Conservation (phyloP, 768 basidiomycete species). For the Trametes punicea region DNA sequence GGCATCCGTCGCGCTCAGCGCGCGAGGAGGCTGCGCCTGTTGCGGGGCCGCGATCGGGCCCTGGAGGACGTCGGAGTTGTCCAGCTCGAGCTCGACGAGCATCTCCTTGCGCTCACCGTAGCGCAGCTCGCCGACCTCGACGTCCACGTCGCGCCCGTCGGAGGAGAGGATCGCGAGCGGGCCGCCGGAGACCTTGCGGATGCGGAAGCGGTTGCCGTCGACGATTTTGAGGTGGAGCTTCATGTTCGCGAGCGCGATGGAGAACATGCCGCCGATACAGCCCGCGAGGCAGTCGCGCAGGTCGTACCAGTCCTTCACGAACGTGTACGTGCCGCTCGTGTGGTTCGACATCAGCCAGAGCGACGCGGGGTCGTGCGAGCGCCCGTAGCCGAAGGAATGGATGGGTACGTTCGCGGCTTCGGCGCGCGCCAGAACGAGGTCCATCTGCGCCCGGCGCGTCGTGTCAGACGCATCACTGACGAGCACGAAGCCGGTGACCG, state of each 20-base stretch:
- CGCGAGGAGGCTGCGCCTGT: constrained; percentile 23
- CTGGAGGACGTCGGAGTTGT: constrained; percentile 56
- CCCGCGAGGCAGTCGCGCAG: constrained; percentile 90
- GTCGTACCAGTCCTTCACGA: constrained; percentile 98
- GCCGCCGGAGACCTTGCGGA: constrained; percentile 92
- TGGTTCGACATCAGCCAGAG: constrained; percentile 99
- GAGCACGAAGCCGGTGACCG: constrained; percentile 87
- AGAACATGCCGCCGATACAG: constrained; percentile 95
- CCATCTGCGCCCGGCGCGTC: constrained; percentile 95
- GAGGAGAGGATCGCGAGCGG: constrained; percentile 81
- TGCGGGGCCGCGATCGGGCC: constrained; percentile 9
- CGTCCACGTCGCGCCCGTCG: constrained; percentile 94
- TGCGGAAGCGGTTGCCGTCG: constrained; percentile 85
- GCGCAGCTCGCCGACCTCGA: constrained; percentile 90
- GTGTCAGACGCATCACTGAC: constrained; percentile 92
- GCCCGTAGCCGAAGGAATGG: constrained; percentile 95
- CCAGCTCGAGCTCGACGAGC: constrained; percentile 92
- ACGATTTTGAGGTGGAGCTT: constrained; percentile 94
- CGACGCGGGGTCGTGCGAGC: constrained; percentile 94
- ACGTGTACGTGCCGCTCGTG: constrained; percentile 95
- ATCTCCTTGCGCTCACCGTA: constrained; percentile 99
- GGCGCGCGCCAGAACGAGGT: constrained; percentile 92
- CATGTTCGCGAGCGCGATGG: constrained; percentile 88
- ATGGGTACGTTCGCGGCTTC: constrained; percentile 97
- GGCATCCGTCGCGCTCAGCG: constrained; percentile 81